Evolutionary conservation across 805 yeast genomes (phyloP), one percentile per base, ranked within the genome.

Genomic region (Lachancea dasiensis): DNA sequence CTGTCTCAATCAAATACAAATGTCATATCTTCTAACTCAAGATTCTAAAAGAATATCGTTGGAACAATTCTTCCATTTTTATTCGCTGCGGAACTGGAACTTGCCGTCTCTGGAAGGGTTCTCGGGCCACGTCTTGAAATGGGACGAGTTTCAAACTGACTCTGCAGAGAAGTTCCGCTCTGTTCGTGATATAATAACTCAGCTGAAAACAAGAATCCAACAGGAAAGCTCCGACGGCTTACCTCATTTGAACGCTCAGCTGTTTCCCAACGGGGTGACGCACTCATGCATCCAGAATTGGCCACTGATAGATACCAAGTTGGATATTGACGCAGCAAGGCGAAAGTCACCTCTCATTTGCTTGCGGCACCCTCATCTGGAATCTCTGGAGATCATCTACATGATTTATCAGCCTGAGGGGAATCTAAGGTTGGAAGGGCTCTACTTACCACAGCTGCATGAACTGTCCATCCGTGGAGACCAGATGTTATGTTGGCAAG

Each of bases 51-150:
- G n/a, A n/a, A n/a, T n/a, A n/a, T n/a, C 36, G 5, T 17, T 33
- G 17, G 42, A 38, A 28, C 27, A 34, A 15, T 35, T 47, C 11
- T 54, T 54, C 32, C 33, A 43, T 19, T 21, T 56, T 8, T 56
- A 56, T 33, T 54, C 58, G 3, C 45, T 53, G 18, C 36, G 44
- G n/a, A 50, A 52, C 35, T 54, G 60, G 58, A 10, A 31, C 6
- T 27, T 54, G 26, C 55, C 54, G 9, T 38, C 39, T 11, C 32
- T 54, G 1, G 34, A 24, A 15, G 18, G 28, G 20, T 54, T 53
- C 34, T 34, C 53, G 10, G 61, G 60, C 3, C 58, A 56, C 34
- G 34, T 49, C 6, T 50, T 54, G 31, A 48, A 48, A 37, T 52
- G 43, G 34, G 50, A 52, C 34, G 47, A 44, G 8, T 14, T 14